Evolutionary conservation across 139 green algal species (phyloP).

Genomic region (Pleodorina starrii): DNA sequence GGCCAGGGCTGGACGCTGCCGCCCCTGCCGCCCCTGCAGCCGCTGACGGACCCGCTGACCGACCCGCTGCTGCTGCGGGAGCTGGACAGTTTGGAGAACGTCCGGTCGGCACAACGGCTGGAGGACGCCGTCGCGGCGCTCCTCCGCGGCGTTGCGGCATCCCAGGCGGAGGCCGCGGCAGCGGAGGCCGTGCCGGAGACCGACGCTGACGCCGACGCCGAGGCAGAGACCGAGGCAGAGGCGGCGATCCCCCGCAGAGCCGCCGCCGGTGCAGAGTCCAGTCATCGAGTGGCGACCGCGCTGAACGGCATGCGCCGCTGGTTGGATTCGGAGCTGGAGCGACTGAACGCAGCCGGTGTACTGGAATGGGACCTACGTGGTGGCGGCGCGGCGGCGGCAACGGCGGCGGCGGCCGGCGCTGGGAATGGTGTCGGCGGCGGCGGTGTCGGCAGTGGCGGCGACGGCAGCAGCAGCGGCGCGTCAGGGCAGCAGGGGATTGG

Average conservation of each 20-base stretch:
- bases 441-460: background rate
- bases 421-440: background rate
- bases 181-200: too few species aligned
- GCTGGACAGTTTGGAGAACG: constrained; percentile 8
- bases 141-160: background rate
- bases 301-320: background rate
- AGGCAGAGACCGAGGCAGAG: too few species aligned
- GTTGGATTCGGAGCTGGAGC: background rate
- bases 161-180: background rate
- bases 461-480: background rate
- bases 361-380: background rate
- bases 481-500: background rate
- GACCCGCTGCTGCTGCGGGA: background rate
- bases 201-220: too few species aligned
- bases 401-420: background rate
- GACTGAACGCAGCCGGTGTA: background rate
- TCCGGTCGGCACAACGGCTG: constrained; percentile 33
- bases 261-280: too few species aligned
- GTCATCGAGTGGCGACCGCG: background rate
- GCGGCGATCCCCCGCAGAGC: too few species aligned
- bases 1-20: too few species aligned
- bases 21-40: too few species aligned
- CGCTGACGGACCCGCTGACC: too few species aligned
- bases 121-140: constrained; percentile 21
- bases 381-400: too few species aligned